These are phyloP conservation scores for Desmodesmus armatus DNA, from an alignment of 139 green algal species.

Conservation along the genomic window DNA sequence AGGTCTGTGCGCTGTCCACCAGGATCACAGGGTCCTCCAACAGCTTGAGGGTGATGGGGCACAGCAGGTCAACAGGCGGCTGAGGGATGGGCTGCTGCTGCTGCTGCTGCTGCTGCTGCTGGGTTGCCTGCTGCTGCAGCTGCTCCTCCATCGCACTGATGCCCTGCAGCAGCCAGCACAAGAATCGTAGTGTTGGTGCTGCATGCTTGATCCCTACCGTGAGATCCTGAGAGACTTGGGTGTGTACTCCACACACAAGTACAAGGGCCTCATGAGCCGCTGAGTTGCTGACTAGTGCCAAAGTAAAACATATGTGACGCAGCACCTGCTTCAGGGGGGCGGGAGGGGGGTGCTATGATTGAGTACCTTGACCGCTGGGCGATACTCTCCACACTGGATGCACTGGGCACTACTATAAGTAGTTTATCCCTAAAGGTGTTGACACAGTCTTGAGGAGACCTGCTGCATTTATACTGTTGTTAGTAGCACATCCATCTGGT, in stretches of 20 bases:
- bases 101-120: conserved; percentile 30
- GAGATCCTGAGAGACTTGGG: too few relatives aligned
- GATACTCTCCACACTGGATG: not conserved
- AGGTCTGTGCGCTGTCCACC: conserved; percentile 11
- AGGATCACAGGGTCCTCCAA: conserved; percentile 39
- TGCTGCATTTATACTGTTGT: not conserved
- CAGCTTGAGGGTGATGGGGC: conserved; percentile 36
- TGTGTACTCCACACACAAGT: too few relatives aligned
- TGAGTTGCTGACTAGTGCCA: too few relatives aligned
- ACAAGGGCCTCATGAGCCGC: too few relatives aligned
- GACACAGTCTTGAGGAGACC: not conserved
- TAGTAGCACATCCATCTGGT: not conserved
- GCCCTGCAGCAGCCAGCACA: not conserved
- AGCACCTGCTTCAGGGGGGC: not conserved
- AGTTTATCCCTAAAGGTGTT: not conserved
- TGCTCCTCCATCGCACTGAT: conserved; percentile 33
- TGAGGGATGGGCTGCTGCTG: not conserved
- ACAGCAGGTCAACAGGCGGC: conserved; percentile 39
- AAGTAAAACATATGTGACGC: not conserved
- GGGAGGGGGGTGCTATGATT: not conserved
- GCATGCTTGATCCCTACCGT: too few relatives aligned
- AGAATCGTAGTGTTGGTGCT: too few relatives aligned
- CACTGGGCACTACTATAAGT: not conserved
- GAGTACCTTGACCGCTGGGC: not conserved
- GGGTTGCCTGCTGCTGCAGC: conserved; percentile 17